Percentiles rank a stretch among this genome's conserved stretches.
Conservation (phyloP, 805 yeast genomes). For the Cyberlindnera maritima region DNA sequence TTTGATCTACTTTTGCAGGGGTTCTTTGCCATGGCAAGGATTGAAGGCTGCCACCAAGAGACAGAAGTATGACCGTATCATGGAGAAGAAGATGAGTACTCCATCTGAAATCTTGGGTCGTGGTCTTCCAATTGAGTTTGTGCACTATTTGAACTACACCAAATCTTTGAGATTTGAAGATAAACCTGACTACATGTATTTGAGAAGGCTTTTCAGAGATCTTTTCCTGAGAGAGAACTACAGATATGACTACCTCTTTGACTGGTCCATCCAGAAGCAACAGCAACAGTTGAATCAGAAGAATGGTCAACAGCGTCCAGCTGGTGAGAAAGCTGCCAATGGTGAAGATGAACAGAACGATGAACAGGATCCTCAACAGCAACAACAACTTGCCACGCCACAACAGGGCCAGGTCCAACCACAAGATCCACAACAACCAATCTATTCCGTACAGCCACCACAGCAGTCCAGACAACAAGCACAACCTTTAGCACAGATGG, state of each 20-base stretch:
- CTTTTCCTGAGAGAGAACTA: constrained; percentile 84
- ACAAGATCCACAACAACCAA: neutral
- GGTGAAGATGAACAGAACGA: constrained; percentile 13
- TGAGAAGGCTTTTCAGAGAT: constrained; percentile 87
- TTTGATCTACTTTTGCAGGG: constrained; percentile 89
- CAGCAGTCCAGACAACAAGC: neutral
- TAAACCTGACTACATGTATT: constrained; percentile 88
- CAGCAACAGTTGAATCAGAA: constrained; percentile 44
- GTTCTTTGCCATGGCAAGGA: constrained; percentile 98
- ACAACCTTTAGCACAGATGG: constrained; percentile 5
- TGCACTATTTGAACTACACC: constrained; percentile 80
- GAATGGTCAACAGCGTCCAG: constrained; percentile 20
- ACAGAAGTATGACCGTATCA: constrained; percentile 93
- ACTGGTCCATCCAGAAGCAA: constrained; percentile 90
- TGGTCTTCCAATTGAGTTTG: constrained; percentile 90
- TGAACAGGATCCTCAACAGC: constrained; percentile 17
- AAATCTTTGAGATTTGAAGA: constrained; percentile 92
- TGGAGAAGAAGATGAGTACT: constrained; percentile 92
- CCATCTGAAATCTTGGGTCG: constrained; percentile 82
- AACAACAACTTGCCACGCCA: constrained; percentile 10
- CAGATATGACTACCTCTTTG: constrained; percentile 90
- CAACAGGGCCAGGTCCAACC: neutral
- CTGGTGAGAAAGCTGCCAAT: constrained; percentile 5
- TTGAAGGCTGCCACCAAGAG: constrained; percentile 94
- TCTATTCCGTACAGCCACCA: neutral